Evolutionary conservation across 2,329 filamentous ascomycete genomes (phyloP), one percentile per base, ranked within the genome.

Genomic region (Cladosporium cucumerinum): DNA sequence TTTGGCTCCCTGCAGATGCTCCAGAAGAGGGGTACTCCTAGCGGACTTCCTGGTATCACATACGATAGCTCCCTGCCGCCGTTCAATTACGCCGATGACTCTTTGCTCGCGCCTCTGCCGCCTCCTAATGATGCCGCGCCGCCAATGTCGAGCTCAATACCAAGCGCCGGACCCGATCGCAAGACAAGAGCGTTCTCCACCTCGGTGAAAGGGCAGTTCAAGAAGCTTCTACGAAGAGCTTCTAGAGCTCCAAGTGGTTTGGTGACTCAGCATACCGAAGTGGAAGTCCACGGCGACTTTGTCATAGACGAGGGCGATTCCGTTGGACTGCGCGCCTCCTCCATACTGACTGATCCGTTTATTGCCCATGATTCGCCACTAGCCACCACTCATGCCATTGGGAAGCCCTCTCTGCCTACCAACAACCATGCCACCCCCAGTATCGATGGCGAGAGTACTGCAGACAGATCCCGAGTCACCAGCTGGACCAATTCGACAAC

Each of bases 401-500:
- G 16, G 25, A 18, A 32, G 8, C 21, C 26, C 5, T 57, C 36
- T 4, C 25, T 52, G 75, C 82, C 18, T 43, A 61, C 54, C 48
- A 67, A 30, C 66, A 69, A 86, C 5, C 83, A 83, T 66, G 87
- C 82, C 66, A 68, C 83, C 2, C 69, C 69, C 25, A 81, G 77
- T 61, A 78, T 80, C 6, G 75, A 74, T 48, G 76, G 76, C 59
- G 71, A 70, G 1, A 79, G 76, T 16, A 83, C 85, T 46, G 57
- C 43, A 34, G 83, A 86, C 23, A 85, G 80, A 68, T 89, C 87
- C n/a, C 79, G 89, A 25, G 85, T 91, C 59, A 91, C 89, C 1
- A 92, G 89, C 74, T 92, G 89, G 89, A 85, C 84, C 5, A 86
- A 87, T 66, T 90, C 89, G 0, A 85, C 84, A 1, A 80, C 82